Evolutionary conservation across 441 rosid genomes (phyloP).

Genomic region (Cnidoscolus chayamansa): DNA sequence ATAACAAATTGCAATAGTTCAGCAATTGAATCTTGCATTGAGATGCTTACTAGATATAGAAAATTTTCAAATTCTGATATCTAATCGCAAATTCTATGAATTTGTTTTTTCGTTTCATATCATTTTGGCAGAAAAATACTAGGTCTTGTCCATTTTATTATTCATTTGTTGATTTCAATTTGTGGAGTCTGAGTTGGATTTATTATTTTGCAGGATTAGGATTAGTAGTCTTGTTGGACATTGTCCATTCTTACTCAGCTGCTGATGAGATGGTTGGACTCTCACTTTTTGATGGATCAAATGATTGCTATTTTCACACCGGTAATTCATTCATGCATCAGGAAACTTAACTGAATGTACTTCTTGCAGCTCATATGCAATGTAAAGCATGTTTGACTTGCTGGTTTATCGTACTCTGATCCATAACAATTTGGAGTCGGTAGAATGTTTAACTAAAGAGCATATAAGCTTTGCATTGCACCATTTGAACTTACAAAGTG

Average conservation of each 20-base stretch:
- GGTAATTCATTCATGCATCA: conserved; percentile 39
- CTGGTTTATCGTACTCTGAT: background rate
- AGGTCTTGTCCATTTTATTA: background rate
- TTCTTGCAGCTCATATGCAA: background rate
- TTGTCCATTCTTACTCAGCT: conserved; percentile 94
- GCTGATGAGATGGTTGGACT: conserved; percentile 98
- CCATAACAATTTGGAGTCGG: background rate
- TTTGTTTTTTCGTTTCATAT: background rate
- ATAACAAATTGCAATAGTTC: background rate
- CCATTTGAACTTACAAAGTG: background rate
- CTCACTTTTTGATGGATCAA: conserved; percentile 88
- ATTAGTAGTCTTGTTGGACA: conserved; percentile 79
- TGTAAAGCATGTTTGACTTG: conserved; percentile 1
- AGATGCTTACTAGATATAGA: background rate
- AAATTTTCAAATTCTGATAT: background rate
- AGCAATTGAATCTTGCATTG: background rate
- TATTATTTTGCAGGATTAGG: conserved; percentile 59
- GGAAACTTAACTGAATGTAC: background rate
- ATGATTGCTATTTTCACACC: conserved; percentile 87
- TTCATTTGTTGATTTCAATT: conserved; percentile 9
- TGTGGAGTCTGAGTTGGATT: conserved; percentile 14
- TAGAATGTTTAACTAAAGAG: background rate
- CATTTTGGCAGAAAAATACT: background rate
- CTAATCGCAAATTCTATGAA: background rate
- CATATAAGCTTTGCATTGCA: background rate